A percentile compares a stretch with the other conserved stretches of the same genome.
These are phyloP conservation scores for Phytophthora citrophthora DNA, from an alignment of 352 stramenopile genomes.

Conservation along the genomic window DNA sequence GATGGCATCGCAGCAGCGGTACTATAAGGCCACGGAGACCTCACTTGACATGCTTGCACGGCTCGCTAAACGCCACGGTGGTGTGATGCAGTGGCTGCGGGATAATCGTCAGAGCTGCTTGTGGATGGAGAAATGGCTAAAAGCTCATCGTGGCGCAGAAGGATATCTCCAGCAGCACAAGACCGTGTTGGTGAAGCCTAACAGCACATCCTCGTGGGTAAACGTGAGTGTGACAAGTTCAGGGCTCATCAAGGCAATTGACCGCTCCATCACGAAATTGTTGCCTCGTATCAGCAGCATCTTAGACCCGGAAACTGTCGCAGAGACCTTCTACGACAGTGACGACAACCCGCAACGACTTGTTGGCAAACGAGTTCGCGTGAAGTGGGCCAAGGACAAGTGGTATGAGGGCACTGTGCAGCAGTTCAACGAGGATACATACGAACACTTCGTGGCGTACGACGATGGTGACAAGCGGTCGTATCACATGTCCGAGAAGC, in stretches of 20 bases:
- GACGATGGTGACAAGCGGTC: conserved; percentile 88
- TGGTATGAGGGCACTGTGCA: conserved; percentile 87
- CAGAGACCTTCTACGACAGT: conserved; percentile 89
- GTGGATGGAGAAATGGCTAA: conserved; percentile 89
- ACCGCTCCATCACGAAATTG: conserved; percentile 65
- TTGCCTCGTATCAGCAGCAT: conserved; percentile 63
- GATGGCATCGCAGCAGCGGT: conserved; percentile 86
- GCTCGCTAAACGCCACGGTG: conserved; percentile 76
- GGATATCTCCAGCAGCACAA: conserved; percentile 77
- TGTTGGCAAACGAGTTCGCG: conserved; percentile 82
- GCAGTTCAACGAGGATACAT: conserved; percentile 78
- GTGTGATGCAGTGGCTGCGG: conserved; percentile 69
- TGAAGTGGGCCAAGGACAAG: conserved; percentile 92
- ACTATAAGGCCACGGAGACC: conserved; percentile 87
- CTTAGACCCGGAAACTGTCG: conserved; percentile 40
- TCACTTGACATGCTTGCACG: conserved; percentile 88
- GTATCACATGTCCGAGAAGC: conserved; percentile 91
- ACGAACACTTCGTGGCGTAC: conserved; percentile 86
- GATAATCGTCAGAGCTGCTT: conserved; percentile 67
- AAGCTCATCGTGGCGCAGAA: conserved; percentile 64
- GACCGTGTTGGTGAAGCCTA: conserved; percentile 85
- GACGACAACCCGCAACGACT: conserved; percentile 87
- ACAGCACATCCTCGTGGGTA: conserved; percentile 85
- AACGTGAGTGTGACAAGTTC: conserved; percentile 64
- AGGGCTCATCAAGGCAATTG: conserved; percentile 65